Evolutionary conservation across 306 rosid species (phyloP).

Genomic region (Carpinus viminea): DNA sequence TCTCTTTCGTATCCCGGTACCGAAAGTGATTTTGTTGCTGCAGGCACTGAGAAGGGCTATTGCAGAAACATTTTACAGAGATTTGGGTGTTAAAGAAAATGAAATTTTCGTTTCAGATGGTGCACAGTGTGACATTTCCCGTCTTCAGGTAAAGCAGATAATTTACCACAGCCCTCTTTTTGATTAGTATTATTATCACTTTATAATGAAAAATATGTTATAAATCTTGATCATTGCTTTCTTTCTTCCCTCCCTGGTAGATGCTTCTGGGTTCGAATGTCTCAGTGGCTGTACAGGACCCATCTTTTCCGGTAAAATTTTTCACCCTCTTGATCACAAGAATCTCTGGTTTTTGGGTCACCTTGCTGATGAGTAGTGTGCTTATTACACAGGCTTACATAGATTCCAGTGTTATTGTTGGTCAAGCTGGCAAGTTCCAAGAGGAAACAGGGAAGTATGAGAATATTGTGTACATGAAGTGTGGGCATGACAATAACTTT

Average conservation of each 20-base stretch:
- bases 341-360: not conserved
- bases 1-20: not conserved
- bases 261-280: slow-evolving; percentile 50
- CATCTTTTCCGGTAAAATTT: slow-evolving; percentile 60
- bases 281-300: slow-evolving; percentile 66
- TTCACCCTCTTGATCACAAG: not conserved
- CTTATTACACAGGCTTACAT: slow-evolving; percentile 49
- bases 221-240: not conserved
- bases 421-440: slow-evolving; percentile 40
- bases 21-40: not conserved
- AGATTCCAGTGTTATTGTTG: slow-evolving; percentile 58
- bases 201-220: not conserved
- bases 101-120: slow-evolving; percentile 72
- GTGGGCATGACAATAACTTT: slow-evolving; percentile 42
- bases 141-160: slow-evolving; percentile 46
- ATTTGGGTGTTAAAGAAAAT: slow-evolving; percentile 36
- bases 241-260: slow-evolving; percentile 28
- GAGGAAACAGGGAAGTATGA: slow-evolving; percentile 42
- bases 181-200: not conserved
- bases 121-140: slow-evolving; percentile 69
- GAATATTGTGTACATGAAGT: slow-evolving; percentile 56
- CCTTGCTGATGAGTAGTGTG: not conserved
- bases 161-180: not conserved
- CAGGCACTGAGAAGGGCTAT: slow-evolving; percentile 53
- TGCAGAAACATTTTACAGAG: slow-evolving; percentile 47